These are phyloP conservation scores for Yamadazyma sp. DNA, from an alignment of 805 yeast genomes.

Conservation along the genomic window DNA sequence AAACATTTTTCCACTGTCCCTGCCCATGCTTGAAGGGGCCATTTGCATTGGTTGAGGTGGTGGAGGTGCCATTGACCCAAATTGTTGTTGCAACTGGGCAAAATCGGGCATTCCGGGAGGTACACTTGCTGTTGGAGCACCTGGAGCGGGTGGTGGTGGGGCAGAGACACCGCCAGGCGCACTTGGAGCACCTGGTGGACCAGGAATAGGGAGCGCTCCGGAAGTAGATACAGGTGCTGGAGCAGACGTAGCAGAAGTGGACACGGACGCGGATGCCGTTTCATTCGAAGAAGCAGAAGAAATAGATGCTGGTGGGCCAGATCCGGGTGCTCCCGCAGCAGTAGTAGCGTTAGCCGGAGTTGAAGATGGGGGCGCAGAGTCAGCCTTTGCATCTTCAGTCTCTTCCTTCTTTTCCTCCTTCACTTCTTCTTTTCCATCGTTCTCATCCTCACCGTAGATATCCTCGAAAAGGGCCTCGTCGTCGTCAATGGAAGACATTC, in stretches of 20 bases:
- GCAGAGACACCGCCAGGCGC: constrained; percentile 7
- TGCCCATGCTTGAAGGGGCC: constrained; percentile 34
- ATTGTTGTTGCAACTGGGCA: constrained; percentile 16
- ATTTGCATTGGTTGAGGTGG: constrained; percentile 17
- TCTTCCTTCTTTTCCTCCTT: constrained; percentile 16
- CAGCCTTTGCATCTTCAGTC: constrained; percentile 9
- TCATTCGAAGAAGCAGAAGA: background rate
- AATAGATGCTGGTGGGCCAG: constrained; percentile 8
- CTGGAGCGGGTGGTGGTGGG: constrained; percentile 11
- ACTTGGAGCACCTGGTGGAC: constrained; percentile 5
- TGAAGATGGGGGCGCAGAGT: constrained; percentile 15
- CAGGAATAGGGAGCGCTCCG: constrained; percentile 5
- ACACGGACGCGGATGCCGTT: constrained; percentile 5
- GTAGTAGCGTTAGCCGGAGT: constrained; percentile 10
- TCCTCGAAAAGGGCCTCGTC: constrained; percentile 95
- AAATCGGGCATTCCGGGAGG: constrained; percentile 14
- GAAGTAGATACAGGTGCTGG: constrained; percentile 9
- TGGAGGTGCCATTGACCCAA: constrained; percentile 18
- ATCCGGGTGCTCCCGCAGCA: constrained; percentile 13
- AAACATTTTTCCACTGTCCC: constrained; percentile 87
- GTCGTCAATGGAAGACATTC: constrained; percentile 61
- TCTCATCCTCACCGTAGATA: constrained; percentile 49
- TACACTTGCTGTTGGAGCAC: too few relatives aligned
- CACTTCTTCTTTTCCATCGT: constrained; percentile 4
- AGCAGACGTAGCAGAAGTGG: constrained; percentile 3